A percentile compares a stretch with the other conserved stretches of the same genome.
phyloP scores from a whole-genome alignment of 192 early-diverging fungal genomes.

The Diversispora eburnea region DNA sequence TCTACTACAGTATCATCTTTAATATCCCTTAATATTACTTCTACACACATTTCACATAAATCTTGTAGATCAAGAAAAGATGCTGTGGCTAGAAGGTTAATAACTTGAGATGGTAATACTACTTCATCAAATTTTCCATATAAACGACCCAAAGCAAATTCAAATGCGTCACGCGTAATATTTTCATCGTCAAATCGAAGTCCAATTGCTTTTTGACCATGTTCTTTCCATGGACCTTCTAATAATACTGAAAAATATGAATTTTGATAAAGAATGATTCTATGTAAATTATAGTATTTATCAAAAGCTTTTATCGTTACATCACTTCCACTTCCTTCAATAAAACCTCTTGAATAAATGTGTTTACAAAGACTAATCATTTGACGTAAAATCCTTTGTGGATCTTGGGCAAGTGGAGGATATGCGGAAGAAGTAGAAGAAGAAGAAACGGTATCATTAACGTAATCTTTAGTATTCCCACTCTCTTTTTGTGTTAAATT shows the following conservation, averaged over 20 bases:
- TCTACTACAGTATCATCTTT: slow-evolving; percentile 35
- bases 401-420: slow-evolving; percentile 24
- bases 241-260: slow-evolving; percentile 47
- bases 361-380: slow-evolving; percentile 39
- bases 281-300: slow-evolving; percentile 49
- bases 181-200: slow-evolving; percentile 49
- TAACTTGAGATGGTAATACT: slow-evolving; percentile 39
- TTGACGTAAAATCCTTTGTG: slow-evolving; percentile 28
- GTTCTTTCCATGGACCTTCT: slow-evolving; percentile 48
- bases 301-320: slow-evolving; percentile 44
- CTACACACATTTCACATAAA: slow-evolving; percentile 42
- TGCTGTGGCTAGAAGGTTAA: slow-evolving; percentile 43
- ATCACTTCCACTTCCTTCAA: slow-evolving; percentile 49
- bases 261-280: slow-evolving; percentile 51
- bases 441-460: slow-evolving; percentile 20
- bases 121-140: slow-evolving; percentile 48
- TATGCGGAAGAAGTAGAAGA: neutral
- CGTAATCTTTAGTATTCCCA: slow-evolving; percentile 27
- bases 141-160: slow-evolving; percentile 46
- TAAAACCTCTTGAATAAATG: slow-evolving; percentile 45
- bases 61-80: slow-evolving; percentile 49
- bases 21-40: slow-evolving; percentile 22
- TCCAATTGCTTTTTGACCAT: slow-evolving; percentile 28
- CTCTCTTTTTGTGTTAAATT: slow-evolving; percentile 29
- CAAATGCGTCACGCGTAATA: slow-evolving; percentile 51